Evolutionary conservation across 805 yeast genomes (phyloP).

Genomic region (Sugiyamaella marilandica): DNA sequence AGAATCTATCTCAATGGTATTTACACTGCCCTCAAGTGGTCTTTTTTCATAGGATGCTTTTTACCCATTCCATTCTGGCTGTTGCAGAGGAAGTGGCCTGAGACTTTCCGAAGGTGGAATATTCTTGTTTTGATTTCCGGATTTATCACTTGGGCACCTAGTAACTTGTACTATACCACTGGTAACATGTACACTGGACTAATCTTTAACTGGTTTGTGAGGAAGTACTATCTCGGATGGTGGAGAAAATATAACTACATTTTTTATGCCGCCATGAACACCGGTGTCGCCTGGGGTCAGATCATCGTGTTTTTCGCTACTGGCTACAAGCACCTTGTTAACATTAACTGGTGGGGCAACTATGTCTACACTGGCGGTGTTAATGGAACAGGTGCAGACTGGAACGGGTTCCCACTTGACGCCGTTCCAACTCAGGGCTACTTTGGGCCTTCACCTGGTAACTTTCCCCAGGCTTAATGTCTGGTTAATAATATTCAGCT

Average conservation of each 20-base stretch:
- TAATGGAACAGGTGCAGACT: not conserved
- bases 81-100: conserved; percentile 13
- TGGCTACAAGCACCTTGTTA: conserved; percentile 33
- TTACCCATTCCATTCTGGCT: conserved; percentile 26
- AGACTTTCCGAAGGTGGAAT: conserved; percentile 32
- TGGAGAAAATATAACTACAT: conserved; percentile 51
- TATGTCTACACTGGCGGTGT: conserved; percentile 21
- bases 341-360: conserved; percentile 48
- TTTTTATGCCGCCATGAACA: conserved; percentile 43
- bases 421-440: conserved; percentile 27
- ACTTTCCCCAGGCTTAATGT: not conserved
- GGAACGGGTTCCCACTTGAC: not conserved
- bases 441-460: conserved; percentile 31
- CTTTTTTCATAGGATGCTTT: conserved; percentile 40
- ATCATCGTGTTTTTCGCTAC: conserved; percentile 42
- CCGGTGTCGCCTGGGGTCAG: conserved; percentile 47
- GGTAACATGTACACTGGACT: conserved; percentile 39
- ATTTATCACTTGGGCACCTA: conserved; percentile 38
- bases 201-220: conserved; percentile 42
- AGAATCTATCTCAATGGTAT: conserved; percentile 41
- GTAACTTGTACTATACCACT: conserved; percentile 40
- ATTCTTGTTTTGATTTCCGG: conserved; percentile 45
- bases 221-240: conserved; percentile 41
- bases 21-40: conserved; percentile 44
- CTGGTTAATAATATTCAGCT: too few species aligned